Conservation (phyloP, 2,329 filamentous ascomycete species). For the Fusarium concolor region DNA sequence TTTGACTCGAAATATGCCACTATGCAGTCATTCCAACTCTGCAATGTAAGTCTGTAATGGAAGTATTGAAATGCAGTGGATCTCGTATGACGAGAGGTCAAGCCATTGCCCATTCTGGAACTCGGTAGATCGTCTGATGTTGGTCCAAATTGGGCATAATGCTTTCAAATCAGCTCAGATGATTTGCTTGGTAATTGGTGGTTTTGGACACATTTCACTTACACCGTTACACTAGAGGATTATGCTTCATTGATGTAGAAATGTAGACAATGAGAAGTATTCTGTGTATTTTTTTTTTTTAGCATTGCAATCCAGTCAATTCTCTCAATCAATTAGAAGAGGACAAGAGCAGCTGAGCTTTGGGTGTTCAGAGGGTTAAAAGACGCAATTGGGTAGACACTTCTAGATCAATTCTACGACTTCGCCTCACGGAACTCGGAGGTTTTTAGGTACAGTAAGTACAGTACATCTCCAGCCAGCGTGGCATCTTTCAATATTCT, state of each 20-base stretch:
- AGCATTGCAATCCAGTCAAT: no score
- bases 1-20: no score
- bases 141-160: slow-evolving; percentile 12
- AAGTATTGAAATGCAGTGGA: background rate
- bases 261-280: no score
- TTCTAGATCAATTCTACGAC: slow-evolving; percentile 20
- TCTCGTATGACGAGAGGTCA: slow-evolving; percentile 4
- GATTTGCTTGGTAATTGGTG: slow-evolving; percentile 27
- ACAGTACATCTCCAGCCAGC: slow-evolving; percentile 38
- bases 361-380: background rate
- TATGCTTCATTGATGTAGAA: background rate
- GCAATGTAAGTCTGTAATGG: no score
- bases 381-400: slow-evolving; percentile 12
- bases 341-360: no score
- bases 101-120: background rate
- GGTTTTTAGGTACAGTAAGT: background rate
- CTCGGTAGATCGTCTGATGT: slow-evolving; percentile 31
- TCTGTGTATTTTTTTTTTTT: no score
- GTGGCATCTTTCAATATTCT: slow-evolving; percentile 41
- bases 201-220: slow-evolving; percentile 38
- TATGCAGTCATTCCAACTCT: no score
- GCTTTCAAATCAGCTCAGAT: slow-evolving; percentile 34
- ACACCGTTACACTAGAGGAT: background rate
- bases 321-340: no score
- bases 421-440: slow-evolving; percentile 37